Base-by-base conservation (phyloP, 495 filamentous ascomycete genomes). In the Penicillium mononematosum region DNA sequence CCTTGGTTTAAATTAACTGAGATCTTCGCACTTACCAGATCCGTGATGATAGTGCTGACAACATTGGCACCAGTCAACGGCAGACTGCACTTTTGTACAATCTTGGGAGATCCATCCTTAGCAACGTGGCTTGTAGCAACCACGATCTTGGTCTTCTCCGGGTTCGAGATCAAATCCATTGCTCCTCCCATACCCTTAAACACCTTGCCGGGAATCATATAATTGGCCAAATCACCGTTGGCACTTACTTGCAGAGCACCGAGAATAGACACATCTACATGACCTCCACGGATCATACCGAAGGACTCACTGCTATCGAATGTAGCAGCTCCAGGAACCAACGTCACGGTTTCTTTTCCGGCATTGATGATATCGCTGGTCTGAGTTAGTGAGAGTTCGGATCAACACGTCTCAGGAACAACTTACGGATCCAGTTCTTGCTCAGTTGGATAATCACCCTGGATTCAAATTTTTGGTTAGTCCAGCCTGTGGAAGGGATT, bases 121-220 rank as follows among this genome's bases (percentile, higher is more conserved):
- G 92, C 90, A 1, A 87, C 88, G 72, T 96, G 92, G 73, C 92
- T 92, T 78, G 92, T 96, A 1, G 90, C 91, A 17, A 96, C 88
- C 9, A 96, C 92, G 12, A 96, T 90, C 77, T 94, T 96, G 25
- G 92, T 96, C 46, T 79, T 75, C 57, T 81, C 81, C 2, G 92
- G 92, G 74, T 96, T 96, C 48, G 82, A 86, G 48, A 96, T 90
- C 43, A 96, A 74, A 67, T 96, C 92, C 92, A 96, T 96, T 42
- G 92, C 92, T n/a, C 92, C 92, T 31, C 92, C 92, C 73, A 96
- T 95, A 0, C 92, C 92, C 80, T 96, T 96, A 64, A 96, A 75
- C 0, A 78, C 87, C 78, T 95, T 96, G 44, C 92, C 91, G 0
- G 91, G 92, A 46, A 96, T 77, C 86, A 94, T 94, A 62, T 91